Percentiles rank a stretch among this genome's conserved stretches.
These are phyloP conservation scores for Nakaseomyces sp. DNA, from an alignment of 1,139 yeast species.

Conservation along the genomic window DNA sequence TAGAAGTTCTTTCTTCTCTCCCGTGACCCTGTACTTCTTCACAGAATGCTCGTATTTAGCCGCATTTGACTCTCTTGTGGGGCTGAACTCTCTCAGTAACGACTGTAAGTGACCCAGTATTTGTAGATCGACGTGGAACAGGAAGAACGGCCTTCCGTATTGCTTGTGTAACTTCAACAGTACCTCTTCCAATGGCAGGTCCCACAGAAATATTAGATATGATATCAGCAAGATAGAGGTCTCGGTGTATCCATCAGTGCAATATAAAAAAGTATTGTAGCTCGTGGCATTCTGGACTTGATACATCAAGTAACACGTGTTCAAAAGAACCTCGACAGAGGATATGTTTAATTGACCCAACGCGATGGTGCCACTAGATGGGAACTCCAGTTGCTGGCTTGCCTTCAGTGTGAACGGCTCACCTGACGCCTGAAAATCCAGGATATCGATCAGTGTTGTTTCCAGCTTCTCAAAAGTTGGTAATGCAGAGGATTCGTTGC, in stretches of 20 bases:
- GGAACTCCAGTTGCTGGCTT: constrained; percentile 40
- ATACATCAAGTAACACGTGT: constrained; percentile 42
- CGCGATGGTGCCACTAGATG: constrained; percentile 76
- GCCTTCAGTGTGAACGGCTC: background rate
- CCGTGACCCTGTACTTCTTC: background rate
- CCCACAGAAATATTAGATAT: constrained; percentile 59
- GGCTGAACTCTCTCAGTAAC: constrained; percentile 36
- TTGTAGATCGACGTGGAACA: constrained; percentile 67
- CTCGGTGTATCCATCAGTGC: constrained; percentile 91
- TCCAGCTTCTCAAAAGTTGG: constrained; percentile 15
- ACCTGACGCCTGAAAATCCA: background rate
- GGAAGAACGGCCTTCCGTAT: constrained; percentile 71
- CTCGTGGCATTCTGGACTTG: constrained; percentile 14
- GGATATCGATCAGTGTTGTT: background rate
- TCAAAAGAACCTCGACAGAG: constrained; percentile 45
- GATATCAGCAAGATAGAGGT: constrained; percentile 67
- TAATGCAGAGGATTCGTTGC: constrained; percentile 44
- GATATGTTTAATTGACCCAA: constrained; percentile 50
- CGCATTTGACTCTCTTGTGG: constrained; percentile 14
- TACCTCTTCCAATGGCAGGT: constrained; percentile 42
- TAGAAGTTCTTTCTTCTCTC: constrained; percentile 9
- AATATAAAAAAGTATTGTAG: constrained; percentile 43
- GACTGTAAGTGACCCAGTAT: constrained; percentile 57
- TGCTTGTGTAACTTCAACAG: constrained; percentile 50
- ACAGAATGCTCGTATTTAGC: constrained; percentile 2